These are phyloP conservation scores for Bruguiera sexangula DNA, from an alignment of 345 rosid genomes.

Conservation along the genomic window DNA sequence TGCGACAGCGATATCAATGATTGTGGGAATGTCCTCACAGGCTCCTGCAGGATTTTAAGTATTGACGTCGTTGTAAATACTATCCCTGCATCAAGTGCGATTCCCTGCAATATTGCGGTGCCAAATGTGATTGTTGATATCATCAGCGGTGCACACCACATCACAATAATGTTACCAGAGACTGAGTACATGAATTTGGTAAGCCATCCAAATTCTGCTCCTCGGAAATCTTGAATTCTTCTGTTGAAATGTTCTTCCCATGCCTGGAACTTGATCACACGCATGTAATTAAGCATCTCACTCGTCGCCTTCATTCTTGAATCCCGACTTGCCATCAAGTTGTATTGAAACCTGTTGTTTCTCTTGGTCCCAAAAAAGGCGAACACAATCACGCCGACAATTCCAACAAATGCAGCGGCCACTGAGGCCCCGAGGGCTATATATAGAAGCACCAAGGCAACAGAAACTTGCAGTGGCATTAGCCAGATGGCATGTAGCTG, in stretches of 20 bases:
- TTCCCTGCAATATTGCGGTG: slow-evolving; percentile 60
- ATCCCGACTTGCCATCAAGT: slow-evolving; percentile 75
- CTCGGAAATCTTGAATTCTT: slow-evolving; percentile 67
- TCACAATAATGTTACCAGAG: slow-evolving; percentile 58
- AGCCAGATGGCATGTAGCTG: slow-evolving; percentile 90
- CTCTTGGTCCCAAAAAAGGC: slow-evolving; percentile 48
- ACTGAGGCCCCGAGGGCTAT: slow-evolving; percentile 57
- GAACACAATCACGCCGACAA: slow-evolving; percentile 45
- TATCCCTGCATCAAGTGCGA: slow-evolving; percentile 72
- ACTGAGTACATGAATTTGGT: slow-evolving; percentile 76
- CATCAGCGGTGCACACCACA: slow-evolving; percentile 79
- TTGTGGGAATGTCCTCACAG: slow-evolving; percentile 83
- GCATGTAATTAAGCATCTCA: slow-evolving; percentile 88
- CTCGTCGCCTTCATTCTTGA: slow-evolving; percentile 91
- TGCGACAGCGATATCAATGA: slow-evolving; percentile 93
- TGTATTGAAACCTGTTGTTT: slow-evolving; percentile 63
- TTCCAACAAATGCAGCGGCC: slow-evolving; percentile 54
- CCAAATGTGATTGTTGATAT: slow-evolving; percentile 76
- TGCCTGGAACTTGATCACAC: slow-evolving; percentile 93
- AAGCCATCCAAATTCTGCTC: slow-evolving; percentile 72
- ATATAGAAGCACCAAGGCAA: slow-evolving; percentile 71
- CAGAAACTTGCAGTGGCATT: slow-evolving; percentile 71
- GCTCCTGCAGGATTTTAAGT: slow-evolving; percentile 91
- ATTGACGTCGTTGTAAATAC: slow-evolving; percentile 83
- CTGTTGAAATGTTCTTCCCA: slow-evolving; percentile 93